Percentiles rank a stretch among this genome's conserved stretches.
phyloP scores from a whole-genome alignment of 768 basidiomycete species.

The Hypholoma sublateritium region DNA sequence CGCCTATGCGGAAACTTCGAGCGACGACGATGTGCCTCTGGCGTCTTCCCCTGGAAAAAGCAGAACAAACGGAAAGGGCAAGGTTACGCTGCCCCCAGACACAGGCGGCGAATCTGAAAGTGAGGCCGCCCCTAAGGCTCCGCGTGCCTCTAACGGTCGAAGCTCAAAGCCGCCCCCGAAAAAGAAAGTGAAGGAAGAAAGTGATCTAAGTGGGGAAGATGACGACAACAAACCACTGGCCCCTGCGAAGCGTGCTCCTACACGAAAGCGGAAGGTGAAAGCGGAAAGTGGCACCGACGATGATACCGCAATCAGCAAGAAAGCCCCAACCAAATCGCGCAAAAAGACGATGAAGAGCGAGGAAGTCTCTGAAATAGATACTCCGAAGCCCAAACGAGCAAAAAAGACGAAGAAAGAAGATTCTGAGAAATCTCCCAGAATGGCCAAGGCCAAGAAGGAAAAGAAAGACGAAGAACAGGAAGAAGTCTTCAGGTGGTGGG shows the following conservation, averaged over 20 bases:
- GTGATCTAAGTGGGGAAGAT: conserved; percentile 29
- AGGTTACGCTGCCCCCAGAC: conserved; percentile 33
- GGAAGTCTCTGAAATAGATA: conserved; percentile 38
- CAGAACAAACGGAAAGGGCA: conserved; percentile 40
- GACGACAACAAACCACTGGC: conserved; percentile 37
- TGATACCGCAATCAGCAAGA: conserved; percentile 41
- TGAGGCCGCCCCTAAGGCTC: conserved; percentile 48
- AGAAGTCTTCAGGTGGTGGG: conserved; percentile 87
- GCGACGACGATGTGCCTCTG: conserved; percentile 72
- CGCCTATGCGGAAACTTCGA: conserved; percentile 54
- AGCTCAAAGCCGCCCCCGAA: conserved; percentile 55
- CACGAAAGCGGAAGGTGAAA: conserved; percentile 48
- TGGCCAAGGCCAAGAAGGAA: conserved; percentile 48
- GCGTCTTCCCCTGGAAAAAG: conserved; percentile 69
- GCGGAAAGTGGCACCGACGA: conserved; percentile 51
- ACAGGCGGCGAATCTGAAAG: conserved; percentile 36
- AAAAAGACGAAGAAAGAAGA: conserved; percentile 45
- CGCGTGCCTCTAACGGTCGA: conserved; percentile 43
- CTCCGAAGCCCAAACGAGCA: conserved; percentile 43
- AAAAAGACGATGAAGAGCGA: conserved; percentile 59
- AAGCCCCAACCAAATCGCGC: conserved; percentile 43
- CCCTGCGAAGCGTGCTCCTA: conserved; percentile 32
- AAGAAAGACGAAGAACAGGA: conserved; percentile 71
- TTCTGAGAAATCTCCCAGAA: conserved; percentile 34
- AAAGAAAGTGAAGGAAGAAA: conserved; percentile 65